Percentiles rank a stretch among this genome's conserved stretches.
phyloP scores from a whole-genome alignment of 2,329 filamentous ascomycete genomes.

The Pseudohalonectria lignicola region DNA sequence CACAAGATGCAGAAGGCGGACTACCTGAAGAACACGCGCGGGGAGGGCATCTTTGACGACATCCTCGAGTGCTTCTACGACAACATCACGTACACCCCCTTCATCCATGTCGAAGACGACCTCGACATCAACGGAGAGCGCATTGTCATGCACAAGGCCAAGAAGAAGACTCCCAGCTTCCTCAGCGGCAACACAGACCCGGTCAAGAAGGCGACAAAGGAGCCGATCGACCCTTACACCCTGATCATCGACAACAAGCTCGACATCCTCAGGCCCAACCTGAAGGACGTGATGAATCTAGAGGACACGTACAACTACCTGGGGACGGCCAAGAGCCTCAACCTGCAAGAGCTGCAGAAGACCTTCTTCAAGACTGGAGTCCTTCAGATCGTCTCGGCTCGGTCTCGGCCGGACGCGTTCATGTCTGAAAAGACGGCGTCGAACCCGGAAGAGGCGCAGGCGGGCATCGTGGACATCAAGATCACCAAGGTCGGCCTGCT shows the following conservation, averaged over 20 bases:
- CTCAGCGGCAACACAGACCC: slow-evolving; percentile 54
- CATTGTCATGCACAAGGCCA: slow-evolving; percentile 58
- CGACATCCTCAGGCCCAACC: slow-evolving; percentile 68
- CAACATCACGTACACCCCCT: slow-evolving; percentile 96
- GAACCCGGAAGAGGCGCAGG: slow-evolving; percentile 77
- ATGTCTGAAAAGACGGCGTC: slow-evolving; percentile 77
- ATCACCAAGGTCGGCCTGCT: slow-evolving; percentile 90
- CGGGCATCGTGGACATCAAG: slow-evolving; percentile 93
- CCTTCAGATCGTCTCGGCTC: slow-evolving; percentile 86
- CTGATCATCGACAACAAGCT: slow-evolving; percentile 85
- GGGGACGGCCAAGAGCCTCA: slow-evolving; percentile 63
- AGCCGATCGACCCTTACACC: slow-evolving; percentile 91
- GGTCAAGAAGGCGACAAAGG: slow-evolving; percentile 54
- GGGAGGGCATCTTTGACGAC: slow-evolving; percentile 87
- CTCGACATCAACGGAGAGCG: slow-evolving; percentile 68
- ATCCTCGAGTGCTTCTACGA: slow-evolving; percentile 95
- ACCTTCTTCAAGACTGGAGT: slow-evolving; percentile 88
- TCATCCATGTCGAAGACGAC: slow-evolving; percentile 94
- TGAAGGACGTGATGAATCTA: slow-evolving; percentile 85
- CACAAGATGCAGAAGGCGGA: slow-evolving; percentile 96
- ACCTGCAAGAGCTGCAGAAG: slow-evolving; percentile 72
- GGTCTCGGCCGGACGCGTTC: slow-evolving; percentile 90
- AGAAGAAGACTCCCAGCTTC: slow-evolving; percentile 41
- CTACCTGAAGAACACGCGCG: slow-evolving; percentile 89
- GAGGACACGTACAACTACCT: slow-evolving; percentile 89